Evolutionary conservation across 2,329 filamentous ascomycete genomes (phyloP), one percentile per base, ranked within the genome.

Genomic region (Capronia americana): DNA sequence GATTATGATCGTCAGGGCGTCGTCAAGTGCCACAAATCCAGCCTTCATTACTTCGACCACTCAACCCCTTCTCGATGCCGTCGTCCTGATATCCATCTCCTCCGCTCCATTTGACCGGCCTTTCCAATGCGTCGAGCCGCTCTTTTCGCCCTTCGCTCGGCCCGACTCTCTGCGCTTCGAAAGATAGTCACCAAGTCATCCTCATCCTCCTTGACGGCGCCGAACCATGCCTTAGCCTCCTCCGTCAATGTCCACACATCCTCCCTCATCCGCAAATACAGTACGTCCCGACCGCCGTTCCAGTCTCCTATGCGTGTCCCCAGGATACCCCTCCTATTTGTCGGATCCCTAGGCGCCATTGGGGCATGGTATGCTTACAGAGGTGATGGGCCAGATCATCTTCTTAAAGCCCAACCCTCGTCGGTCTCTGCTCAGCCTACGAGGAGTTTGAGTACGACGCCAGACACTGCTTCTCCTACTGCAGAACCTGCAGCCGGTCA

Each of bases 341-440:
- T 82, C 28, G 83, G 81, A 56, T 79, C 80, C 30, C 74, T 81
- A 5, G 79, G 83, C 51, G 82, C 81, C 23, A 80, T 80, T 23
- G 80, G 81, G 46, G 81, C 81, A 57, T 84, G 80, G 79, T 83
- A 82, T 72, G 79, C 79, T 46, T 83, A 82, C 72, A 80, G 80
- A 68, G 78, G 79, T 48, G 74, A 75, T 65, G 68, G 68, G 32
- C 61, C 68, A 66, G 56, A 70, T n/a, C 66, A 69, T 58, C 66
- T 67, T 24, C 62, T 63, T 7, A 56, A 57, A 56, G 59, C 57
- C 12, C 63, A 61, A 44, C 70, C 73, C 60, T 69, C 75, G 34
- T 64, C 73, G 62, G 61, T 66, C 30, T 70, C 62, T 50, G 57
- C 65, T 24, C 66, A 53, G 51, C 65, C 63, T 24, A 65, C 63